These are phyloP conservation scores for Linnemannia elongata DNA, from an alignment of 192 early-diverging fungal species.

Conservation along the genomic window DNA sequence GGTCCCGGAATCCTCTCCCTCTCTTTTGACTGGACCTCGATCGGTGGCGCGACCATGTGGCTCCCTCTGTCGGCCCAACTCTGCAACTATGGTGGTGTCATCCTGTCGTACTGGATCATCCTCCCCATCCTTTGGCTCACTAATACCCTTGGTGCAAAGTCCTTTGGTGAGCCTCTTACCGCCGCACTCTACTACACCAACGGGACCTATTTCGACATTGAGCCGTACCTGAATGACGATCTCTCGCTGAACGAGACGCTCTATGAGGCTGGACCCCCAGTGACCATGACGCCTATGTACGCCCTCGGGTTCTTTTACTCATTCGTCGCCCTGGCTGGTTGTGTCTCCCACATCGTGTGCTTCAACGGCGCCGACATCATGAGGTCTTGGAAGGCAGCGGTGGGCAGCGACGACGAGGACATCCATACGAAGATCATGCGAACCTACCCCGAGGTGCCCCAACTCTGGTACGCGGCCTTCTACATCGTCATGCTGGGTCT, in stretches of 20 bases:
- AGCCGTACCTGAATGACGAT: neutral
- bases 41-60: constrained; percentile 35
- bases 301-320: constrained; percentile 50
- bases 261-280: constrained; percentile 51
- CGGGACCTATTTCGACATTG: constrained; percentile 20
- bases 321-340: constrained; percentile 63
- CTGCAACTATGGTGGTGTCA: constrained; percentile 70
- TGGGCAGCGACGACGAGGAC: constrained; percentile 21
- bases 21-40: constrained; percentile 76
- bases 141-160: constrained; percentile 46
- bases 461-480: constrained; percentile 62
- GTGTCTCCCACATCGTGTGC: constrained; percentile 69
- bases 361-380: constrained; percentile 61
- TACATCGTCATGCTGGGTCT: constrained; percentile 53
- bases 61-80: constrained; percentile 64
- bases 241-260: constrained; percentile 50
- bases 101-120: constrained; percentile 77
- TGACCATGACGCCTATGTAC: constrained; percentile 60
- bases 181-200: constrained; percentile 24
- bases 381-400: too few relatives aligned
- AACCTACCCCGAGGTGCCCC: constrained; percentile 62
- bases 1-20: constrained; percentile 79
- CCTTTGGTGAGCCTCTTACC: constrained; percentile 13
- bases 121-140: constrained; percentile 73
- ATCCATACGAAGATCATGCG: constrained; percentile 57